Conservation (phyloP, 805 yeast species). For the Naumovozyma castellii region DNA sequence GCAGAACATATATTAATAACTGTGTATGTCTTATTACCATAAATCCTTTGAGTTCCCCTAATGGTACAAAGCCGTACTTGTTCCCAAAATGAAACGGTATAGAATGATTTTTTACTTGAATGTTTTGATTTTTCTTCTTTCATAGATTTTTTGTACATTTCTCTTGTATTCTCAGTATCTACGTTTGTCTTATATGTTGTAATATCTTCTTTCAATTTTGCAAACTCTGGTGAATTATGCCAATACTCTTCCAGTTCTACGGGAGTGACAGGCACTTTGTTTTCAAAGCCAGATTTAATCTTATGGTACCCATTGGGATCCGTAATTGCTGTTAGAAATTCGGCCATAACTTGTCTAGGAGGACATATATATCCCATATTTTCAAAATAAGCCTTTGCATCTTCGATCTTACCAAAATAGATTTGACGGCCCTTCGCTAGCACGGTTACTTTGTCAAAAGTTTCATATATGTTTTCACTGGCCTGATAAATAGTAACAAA, state of each 20-base stretch:
- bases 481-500: conserved; percentile 55
- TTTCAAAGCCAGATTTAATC: conserved; percentile 36
- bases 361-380: conserved; percentile 51
- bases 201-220: conserved; percentile 35
- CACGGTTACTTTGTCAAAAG: conserved; percentile 46
- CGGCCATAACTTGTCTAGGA: conserved; percentile 52
- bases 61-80: conserved; percentile 43
- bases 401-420: conserved; percentile 43
- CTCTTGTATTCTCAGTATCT: conserved; percentile 29
- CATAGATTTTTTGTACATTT: conserved; percentile 26
- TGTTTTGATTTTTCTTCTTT: conserved; percentile 23
- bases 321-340: conserved; percentile 50
- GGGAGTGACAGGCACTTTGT: conserved; percentile 45
- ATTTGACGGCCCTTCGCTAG: conserved; percentile 46
- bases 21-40: conserved; percentile 49
- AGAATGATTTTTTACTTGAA: conserved; percentile 17
- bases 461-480: conserved; percentile 43
- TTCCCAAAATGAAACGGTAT: conserved; percentile 26
- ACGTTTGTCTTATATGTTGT: conserved; percentile 27
- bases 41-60: conserved; percentile 48
- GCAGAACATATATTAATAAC: conserved; percentile 24
- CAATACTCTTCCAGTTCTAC: conserved; percentile 43
- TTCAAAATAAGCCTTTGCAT: conserved; percentile 44
- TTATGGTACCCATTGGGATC: conserved; percentile 42
- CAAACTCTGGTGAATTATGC: conserved; percentile 36